These are phyloP conservation scores for Viola odorata DNA, from an alignment of 345 rosid genomes.

Conservation along the genomic window DNA sequence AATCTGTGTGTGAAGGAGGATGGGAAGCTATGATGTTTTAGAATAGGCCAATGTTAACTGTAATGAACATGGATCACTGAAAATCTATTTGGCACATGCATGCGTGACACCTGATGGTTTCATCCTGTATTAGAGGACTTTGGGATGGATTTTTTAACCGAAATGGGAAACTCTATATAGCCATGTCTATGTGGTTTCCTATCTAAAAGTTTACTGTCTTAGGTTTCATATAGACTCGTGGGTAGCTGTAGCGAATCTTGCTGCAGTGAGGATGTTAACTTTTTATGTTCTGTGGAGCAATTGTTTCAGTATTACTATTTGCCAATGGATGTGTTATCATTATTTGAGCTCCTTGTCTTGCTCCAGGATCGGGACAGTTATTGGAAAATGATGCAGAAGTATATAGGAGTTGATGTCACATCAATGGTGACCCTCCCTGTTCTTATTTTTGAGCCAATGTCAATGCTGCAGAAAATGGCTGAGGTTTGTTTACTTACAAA, in stretches of 20 bases:
- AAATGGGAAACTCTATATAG: too few species aligned
- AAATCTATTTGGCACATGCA: too few species aligned
- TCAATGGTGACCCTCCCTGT: conserved; percentile 98
- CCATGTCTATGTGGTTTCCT: too few species aligned
- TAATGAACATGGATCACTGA: too few species aligned
- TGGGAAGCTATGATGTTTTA: too few species aligned
- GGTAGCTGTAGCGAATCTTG: neutral
- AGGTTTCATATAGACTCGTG: too few species aligned
- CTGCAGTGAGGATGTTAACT: neutral
- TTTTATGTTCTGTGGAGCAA: neutral
- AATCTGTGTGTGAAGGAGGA: too few species aligned
- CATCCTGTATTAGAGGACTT: too few species aligned
- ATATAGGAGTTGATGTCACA: conserved; percentile 78
- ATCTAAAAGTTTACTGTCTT: too few species aligned
- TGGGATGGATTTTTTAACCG: too few species aligned
- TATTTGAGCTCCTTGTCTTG: conserved; percentile 5
- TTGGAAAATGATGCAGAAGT: conserved; percentile 95
- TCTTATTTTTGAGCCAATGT: conserved; percentile 82
- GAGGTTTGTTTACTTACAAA: conserved; percentile 49
- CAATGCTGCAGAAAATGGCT: conserved; percentile 93
- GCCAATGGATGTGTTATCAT: neutral
- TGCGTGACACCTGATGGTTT: too few species aligned
- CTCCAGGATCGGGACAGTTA: conserved; percentile 75
- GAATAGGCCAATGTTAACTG: too few species aligned
- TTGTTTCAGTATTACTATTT: neutral